Base-by-base conservation (phyloP, 2,329 filamentous ascomycete species). In the Alternaria sp. region DNA sequence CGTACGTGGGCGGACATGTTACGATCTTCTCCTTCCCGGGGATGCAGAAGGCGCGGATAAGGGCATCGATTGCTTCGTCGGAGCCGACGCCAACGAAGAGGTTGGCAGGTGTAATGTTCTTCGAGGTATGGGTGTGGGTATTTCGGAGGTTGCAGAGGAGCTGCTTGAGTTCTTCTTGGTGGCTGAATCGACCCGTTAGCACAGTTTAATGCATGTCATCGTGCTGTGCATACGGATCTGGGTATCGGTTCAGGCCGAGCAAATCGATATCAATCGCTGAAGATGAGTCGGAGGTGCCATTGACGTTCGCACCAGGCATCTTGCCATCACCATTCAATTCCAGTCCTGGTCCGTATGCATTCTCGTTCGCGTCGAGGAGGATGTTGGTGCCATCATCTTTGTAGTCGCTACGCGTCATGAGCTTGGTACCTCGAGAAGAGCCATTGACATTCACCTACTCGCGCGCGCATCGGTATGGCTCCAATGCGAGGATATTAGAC, bases 361-460 rank as follows among this genome's bases (percentile, higher is more conserved):
- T 99, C 81, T 99, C 95, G 73, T 99, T 99, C 69, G 95, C 95
- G 77, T 99, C 95, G 66, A 99, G 90, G 51, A 99, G 89, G 71
- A 98, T 88, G 74, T 98, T 98, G 58, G 88, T 94, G 68, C 95
- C 95, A 76, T 99, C 91, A 77, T 99, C 94, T 82, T 99, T 97
- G 86, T 99, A 98, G 85, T 99, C 95, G 81, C 92, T 96, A 45
- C 40, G 23, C 26, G 44, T 31, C 24, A 58, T 73, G 31, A 75
- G 66, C 54, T 24, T 11, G 17, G 40, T 45, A 41, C 53, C 14
- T 31, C 11, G 29, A 51, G 17, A 9, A 11, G 46, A 56, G 53
- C 44, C 44, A 56, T 60, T 58, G 61, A 61, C 60, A 63, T 61
- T 63, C 58, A 74, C 81, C 67, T 77, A 84, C 82, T 84, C 83